Conservation (phyloP, 805 yeast species). For the Dipodascus geniculatus region DNA sequence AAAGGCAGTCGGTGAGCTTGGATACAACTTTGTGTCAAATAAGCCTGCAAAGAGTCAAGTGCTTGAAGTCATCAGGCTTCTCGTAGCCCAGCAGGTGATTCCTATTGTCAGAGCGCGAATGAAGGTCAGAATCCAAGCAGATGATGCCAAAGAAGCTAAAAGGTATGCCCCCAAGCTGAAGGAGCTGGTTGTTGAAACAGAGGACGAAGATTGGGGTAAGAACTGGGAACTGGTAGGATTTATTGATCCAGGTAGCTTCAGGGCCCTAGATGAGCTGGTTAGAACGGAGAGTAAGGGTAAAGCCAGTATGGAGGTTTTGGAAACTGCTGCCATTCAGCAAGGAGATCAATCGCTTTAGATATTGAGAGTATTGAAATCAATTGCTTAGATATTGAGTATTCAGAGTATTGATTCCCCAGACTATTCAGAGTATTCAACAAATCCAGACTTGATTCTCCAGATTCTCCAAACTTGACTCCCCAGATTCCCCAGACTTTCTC, state of each 20-base stretch:
- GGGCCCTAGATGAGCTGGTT: constrained; percentile 53
- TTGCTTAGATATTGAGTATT: neutral
- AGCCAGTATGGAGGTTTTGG: constrained; percentile 72
- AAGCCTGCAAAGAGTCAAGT: constrained; percentile 83
- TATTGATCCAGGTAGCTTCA: constrained; percentile 78
- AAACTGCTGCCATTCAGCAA: constrained; percentile 75
- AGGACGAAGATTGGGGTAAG: constrained; percentile 28
- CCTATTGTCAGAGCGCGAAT: constrained; percentile 93
- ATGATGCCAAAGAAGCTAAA: constrained; percentile 39
- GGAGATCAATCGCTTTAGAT: constrained; percentile 25
- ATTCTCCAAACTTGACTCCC: no score
- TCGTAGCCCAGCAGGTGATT: constrained; percentile 68
- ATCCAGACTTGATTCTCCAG: no score
- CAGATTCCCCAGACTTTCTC: no score
- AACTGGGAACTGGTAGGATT: constrained; percentile 52
- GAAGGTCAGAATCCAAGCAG: constrained; percentile 61
- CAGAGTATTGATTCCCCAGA: no score
- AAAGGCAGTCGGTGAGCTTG: constrained; percentile 64
- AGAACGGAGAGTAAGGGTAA: constrained; percentile 41
- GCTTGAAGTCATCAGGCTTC: constrained; percentile 71
- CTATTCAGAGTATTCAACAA: no score
- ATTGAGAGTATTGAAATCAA: no score
- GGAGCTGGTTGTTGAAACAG: constrained; percentile 32
- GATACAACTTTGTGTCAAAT: constrained; percentile 63
- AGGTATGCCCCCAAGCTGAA: constrained; percentile 32